phyloP scores from a whole-genome alignment of 164 flowering plant genomes.

The Magnolia kwangsiensis region DNA sequence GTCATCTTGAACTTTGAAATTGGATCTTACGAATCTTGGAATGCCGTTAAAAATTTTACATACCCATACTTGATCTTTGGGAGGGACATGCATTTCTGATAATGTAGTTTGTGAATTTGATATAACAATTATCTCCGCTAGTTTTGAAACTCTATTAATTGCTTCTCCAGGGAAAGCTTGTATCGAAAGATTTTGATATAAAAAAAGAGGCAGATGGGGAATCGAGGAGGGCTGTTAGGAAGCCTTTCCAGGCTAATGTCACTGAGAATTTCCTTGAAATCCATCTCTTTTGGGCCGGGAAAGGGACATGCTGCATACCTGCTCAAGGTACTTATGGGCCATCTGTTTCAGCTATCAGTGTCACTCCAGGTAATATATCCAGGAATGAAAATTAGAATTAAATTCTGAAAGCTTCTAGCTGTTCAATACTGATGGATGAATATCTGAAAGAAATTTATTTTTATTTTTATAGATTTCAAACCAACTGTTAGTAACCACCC shows the following conservation, averaged over 20 bases:
- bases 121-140: not conserved
- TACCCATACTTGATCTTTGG: no score
- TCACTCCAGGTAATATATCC: conserved; percentile 51
- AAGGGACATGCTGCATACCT: conserved; percentile 92
- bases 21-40: no score
- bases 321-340: conserved; percentile 77
- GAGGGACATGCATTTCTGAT: no score
- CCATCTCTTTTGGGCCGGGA: conserved; percentile 96
- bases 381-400: not conserved
- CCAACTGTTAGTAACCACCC: conserved; percentile 56
- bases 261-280: conserved; percentile 67
- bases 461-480: not conserved
- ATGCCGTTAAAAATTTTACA: no score
- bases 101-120: no score
- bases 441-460: not conserved
- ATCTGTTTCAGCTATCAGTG: conserved; percentile 78
- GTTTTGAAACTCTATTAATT: not conserved
- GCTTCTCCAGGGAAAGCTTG: conserved; percentile 47
- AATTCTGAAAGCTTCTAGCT: not conserved
- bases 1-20: no score
- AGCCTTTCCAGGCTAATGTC: conserved; percentile 38
- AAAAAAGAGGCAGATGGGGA: conserved; percentile 59
- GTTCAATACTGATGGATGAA: not conserved
- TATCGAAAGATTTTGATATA: conserved; percentile 63
- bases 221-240: conserved; percentile 41